A percentile compares a stretch with the other conserved stretches of the same genome.
These are phyloP conservation scores for Xylariomycetidae sp. DNA, from an alignment of 2,329 filamentous ascomycete species.

Conservation along the genomic window DNA sequence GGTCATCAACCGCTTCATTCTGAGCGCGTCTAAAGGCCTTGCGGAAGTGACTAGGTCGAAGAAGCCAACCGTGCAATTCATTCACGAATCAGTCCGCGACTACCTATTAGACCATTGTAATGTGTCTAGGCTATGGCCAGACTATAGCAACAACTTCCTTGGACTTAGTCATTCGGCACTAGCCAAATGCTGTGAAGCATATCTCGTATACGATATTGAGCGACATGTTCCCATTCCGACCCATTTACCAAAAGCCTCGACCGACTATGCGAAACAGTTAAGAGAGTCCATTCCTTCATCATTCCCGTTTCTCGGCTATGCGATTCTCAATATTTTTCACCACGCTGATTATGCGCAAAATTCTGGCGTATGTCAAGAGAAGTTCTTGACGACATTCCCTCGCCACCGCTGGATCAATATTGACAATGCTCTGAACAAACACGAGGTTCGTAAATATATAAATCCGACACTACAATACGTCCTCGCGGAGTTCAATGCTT, in stretches of 20 bases:
- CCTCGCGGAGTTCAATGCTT: background rate
- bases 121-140: conserved; percentile 25
- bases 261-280: conserved; percentile 1
- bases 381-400: background rate
- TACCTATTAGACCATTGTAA: conserved; percentile 37
- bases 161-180: conserved; percentile 36
- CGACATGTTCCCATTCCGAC: background rate
- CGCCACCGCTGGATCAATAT: background rate
- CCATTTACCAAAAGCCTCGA: background rate
- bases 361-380: background rate
- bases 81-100: conserved; percentile 47
- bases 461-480: background rate
- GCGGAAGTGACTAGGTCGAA: conserved; percentile 34
- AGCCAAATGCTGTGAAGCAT: conserved; percentile 28
- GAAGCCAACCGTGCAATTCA: conserved; percentile 41
- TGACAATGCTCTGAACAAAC: background rate
- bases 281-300: background rate
- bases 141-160: conserved; percentile 26
- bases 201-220: background rate
- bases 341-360: conserved; percentile 8
- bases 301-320: conserved; percentile 12
- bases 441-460: background rate
- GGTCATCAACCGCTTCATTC: conserved; percentile 29
- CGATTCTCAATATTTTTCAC: conserved; percentile 2
- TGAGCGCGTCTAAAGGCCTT: conserved; percentile 45